Evolutionary conservation across 768 basidiomycete species (phyloP), one percentile per base, ranked within the genome.

Genomic region (Lactarius indigo): DNA sequence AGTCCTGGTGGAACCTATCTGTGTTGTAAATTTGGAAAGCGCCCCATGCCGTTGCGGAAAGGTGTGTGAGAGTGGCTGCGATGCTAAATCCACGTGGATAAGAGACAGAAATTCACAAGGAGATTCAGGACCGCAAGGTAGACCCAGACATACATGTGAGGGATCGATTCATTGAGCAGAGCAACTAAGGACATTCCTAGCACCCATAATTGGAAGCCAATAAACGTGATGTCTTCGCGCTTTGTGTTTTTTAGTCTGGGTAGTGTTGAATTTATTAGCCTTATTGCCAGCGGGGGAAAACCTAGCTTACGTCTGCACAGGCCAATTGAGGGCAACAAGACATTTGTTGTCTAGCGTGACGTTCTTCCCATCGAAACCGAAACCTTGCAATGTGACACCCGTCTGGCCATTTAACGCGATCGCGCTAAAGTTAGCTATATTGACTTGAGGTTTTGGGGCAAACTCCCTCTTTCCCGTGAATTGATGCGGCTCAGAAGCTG

Each of bases 181-280:
- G 90, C 90, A 54, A 90, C 87, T 33, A 88, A 64, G 13, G 89
- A 90, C 87, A 91, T 88, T 35, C 87, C 89, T 18, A 91, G 78
- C 7, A 91, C 85, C 91, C 91, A 93, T 63, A 90, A 77, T 70
- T 92, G 89, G 78, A 92, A 93, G 7, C 82, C 81, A 47, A 92
- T 86, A 75, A 92, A 92, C 13, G 87, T 83, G 65, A 90, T 76
- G 74, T 93, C 91, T 72, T 92, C 90, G 31, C 91, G 86, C 74
- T 89, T 84, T 33, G 89, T 91, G 73, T 90, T 84, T 61, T 79
- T 79, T 61, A 93, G 81, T 28, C 90, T 92, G 68, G 30, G 35
- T 26, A 20, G 35, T 47, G 26, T 8, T 65, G 44, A 30, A n/a
- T 8, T 52, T 2, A 23, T 61, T 44, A 59, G 37, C 10, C 20